These are phyloP conservation scores for Vitis hybrid DNA, from an alignment of 177 flowering plant genomes.

Conservation along the genomic window DNA sequence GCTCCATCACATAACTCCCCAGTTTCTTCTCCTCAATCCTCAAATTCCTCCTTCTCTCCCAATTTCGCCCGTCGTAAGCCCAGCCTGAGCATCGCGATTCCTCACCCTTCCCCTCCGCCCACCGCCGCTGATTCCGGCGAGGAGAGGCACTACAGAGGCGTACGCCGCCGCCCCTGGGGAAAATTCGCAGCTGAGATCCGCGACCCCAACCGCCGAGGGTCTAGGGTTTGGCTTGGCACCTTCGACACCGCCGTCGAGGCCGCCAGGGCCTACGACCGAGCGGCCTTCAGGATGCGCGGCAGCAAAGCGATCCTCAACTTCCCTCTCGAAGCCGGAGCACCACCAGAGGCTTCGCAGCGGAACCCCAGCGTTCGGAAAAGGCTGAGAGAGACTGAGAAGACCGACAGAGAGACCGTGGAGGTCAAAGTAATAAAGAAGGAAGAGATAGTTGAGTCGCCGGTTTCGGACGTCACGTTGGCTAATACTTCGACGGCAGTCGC, in stretches of 20 bases:
- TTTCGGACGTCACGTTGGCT: not conserved
- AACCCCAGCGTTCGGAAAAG: constrained; percentile 19
- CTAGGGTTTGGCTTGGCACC: constrained; percentile 38
- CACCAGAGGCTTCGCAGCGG: constrained; percentile 9
- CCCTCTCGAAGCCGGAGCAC: constrained; percentile 31
- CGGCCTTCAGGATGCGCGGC: constrained; percentile 35
- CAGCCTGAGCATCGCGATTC: not conserved
- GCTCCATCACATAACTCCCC: no score
- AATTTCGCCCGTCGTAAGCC: not conserved
- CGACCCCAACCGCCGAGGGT: constrained; percentile 31
- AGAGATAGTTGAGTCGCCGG: not conserved
- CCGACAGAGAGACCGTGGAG: constrained; percentile 7
- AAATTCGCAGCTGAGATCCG: constrained; percentile 41
- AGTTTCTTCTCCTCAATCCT: not conserved
- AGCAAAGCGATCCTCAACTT: constrained; percentile 34
- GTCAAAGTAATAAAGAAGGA: not conserved
- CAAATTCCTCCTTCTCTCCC: not conserved
- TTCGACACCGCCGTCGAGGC: constrained; percentile 35
- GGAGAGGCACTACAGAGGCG: constrained; percentile 33
- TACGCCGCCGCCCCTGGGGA: constrained; percentile 39
- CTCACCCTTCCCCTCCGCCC: not conserved
- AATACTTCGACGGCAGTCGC: not conserved
- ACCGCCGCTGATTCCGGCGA: not conserved
- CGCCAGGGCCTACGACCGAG: constrained; percentile 38
- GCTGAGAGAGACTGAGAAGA: constrained; percentile 11